Percentiles rank a stretch among this genome's conserved stretches.
Conservation (phyloP, 306 rosid species). For the Cicer chorassanicum region DNA sequence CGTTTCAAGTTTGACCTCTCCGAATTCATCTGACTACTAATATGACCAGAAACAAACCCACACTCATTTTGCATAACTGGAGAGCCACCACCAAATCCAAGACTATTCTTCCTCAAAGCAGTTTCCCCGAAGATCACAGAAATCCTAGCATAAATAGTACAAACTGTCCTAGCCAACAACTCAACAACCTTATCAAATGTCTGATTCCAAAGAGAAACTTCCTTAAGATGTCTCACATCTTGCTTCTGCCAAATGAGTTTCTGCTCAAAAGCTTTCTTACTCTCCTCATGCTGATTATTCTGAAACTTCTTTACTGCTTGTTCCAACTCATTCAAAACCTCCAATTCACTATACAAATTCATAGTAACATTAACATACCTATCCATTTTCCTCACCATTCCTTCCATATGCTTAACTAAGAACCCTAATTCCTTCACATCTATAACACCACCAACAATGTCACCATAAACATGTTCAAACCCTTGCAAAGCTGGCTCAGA, state of each 20-base stretch:
- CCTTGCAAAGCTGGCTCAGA: conserved; percentile 83
- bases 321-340: conserved; percentile 81
- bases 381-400: conserved; percentile 90
- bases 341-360: conserved; percentile 80
- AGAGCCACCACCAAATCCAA: conserved; percentile 49
- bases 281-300: conserved; percentile 85
- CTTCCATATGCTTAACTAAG: conserved; percentile 89
- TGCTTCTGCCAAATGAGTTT: conserved; percentile 81
- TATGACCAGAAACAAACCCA: conserved; percentile 45
- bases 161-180: conserved; percentile 78
- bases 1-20: conserved; percentile 52
- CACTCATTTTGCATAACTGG: conserved; percentile 43
- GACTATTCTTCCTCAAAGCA: conserved; percentile 46
- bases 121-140: conserved; percentile 62
- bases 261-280: conserved; percentile 79
- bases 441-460: conserved; percentile 71
- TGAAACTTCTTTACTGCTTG: conserved; percentile 87
- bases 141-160: conserved; percentile 79
- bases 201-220: conserved; percentile 83
- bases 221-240: conserved; percentile 82
- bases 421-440: conserved; percentile 81
- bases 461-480: conserved; percentile 85
- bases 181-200: conserved; percentile 84
- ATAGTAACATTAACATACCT: conserved; percentile 76
- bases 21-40: conserved; percentile 44